Conservation (phyloP, 2,329 filamentous ascomycete species). For the Venturiaceae sp. region DNA sequence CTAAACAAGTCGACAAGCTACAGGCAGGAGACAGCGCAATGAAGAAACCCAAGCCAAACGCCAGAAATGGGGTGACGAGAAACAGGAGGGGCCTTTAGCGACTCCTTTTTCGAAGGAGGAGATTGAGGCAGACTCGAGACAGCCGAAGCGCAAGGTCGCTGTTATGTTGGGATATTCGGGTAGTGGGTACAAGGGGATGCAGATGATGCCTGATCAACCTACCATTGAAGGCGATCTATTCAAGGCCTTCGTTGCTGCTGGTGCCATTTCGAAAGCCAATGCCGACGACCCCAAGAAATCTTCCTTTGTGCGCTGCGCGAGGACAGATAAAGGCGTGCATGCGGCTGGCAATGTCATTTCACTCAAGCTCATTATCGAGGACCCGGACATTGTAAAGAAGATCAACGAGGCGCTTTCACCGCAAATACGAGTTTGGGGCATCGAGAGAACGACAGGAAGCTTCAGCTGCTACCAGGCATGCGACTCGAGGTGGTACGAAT, state of each 20-base stretch:
- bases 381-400: constrained; percentile 74
- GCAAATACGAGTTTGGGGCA: constrained; percentile 93
- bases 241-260: constrained; percentile 78
- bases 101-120: constrained; percentile 61
- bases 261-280: constrained; percentile 93
- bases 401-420: constrained; percentile 79
- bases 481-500: constrained; percentile 95
- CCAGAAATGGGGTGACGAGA: constrained; percentile 19
- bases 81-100: constrained; percentile 23
- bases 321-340: constrained; percentile 96
- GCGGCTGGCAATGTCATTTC: constrained; percentile 93
- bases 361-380: constrained; percentile 90
- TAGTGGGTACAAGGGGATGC: constrained; percentile 95
- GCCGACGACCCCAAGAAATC: constrained; percentile 96
- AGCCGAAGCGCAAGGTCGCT: constrained; percentile 92
- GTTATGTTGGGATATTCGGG: constrained; percentile 94
- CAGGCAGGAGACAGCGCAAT: constrained; percentile 38
- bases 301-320: constrained; percentile 82
- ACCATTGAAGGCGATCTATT: constrained; percentile 97
- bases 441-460: constrained; percentile 76
- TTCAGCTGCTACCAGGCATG: constrained; percentile 95
- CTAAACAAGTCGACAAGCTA: constrained; percentile 32
- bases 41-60: constrained; percentile 28
- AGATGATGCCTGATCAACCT: constrained; percentile 64
- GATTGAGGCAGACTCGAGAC: constrained; percentile 75